These are phyloP conservation scores for Colletotrichum acutatum DNA, from an alignment of 2,329 filamentous ascomycete genomes.

Conservation along the genomic window DNA sequence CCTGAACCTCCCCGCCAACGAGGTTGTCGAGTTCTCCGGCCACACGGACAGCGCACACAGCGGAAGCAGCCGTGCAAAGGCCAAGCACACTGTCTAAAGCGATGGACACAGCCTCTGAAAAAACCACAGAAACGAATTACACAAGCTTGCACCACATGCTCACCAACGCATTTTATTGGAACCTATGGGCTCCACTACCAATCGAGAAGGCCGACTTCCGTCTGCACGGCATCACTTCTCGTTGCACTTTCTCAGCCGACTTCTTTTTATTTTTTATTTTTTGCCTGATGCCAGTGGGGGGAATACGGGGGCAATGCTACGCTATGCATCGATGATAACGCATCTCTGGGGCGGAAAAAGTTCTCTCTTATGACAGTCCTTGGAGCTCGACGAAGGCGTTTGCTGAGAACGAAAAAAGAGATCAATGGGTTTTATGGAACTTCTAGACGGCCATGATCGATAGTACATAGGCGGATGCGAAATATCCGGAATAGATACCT, in stretches of 20 bases:
- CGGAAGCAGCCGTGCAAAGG: slow-evolving; percentile 94
- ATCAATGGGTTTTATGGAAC: slow-evolving; percentile 19
- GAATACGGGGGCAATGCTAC: slow-evolving; percentile 23
- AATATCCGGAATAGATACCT: slow-evolving; percentile 36
- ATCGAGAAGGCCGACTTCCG: slow-evolving; percentile 15
- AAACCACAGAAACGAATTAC: slow-evolving; percentile 10
- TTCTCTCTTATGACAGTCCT: slow-evolving; percentile 34
- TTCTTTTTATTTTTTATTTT: slow-evolving; percentile 23
- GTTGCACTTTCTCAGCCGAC: slow-evolving; percentile 32
- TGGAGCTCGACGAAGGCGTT: slow-evolving; percentile 35
- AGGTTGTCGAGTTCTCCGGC: slow-evolving; percentile 92
- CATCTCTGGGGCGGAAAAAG: slow-evolving; percentile 34
- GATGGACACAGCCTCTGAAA: not conserved
- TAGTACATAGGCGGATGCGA: slow-evolving; percentile 35
- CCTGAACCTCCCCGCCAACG: slow-evolving; percentile 79
- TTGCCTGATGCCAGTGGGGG: slow-evolving; percentile 20
- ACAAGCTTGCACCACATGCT: not conserved
- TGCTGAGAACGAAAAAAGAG: slow-evolving; percentile 33
- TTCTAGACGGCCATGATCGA: slow-evolving; percentile 36
- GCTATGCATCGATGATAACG: slow-evolving; percentile 35
- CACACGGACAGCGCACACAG: slow-evolving; percentile 94
- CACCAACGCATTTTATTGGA: slow-evolving; percentile 28
- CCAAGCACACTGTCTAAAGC: slow-evolving; percentile 85
- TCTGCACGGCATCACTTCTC: slow-evolving; percentile 30
- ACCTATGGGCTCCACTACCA: slow-evolving; percentile 11